Evolutionary conservation across 208 protist species (phyloP), one percentile per base, ranked within the genome.

Genomic region (Acanthamoeba quina): DNA sequence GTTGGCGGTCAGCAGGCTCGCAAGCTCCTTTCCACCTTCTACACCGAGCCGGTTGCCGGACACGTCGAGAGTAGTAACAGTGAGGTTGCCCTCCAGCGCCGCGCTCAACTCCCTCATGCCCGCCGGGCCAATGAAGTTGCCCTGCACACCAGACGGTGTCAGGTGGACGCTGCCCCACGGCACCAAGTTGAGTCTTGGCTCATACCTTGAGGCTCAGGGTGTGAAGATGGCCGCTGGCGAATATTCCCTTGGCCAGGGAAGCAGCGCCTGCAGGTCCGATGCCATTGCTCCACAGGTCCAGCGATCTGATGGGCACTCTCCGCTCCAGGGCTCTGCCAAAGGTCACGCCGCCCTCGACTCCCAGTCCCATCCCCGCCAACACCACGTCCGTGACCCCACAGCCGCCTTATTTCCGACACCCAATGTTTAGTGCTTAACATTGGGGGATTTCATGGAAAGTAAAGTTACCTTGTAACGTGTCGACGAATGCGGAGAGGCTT

Each of bases 11-110:
- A 93, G 17, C 19, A 76, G 44, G 17, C 37, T 11, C 5, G 34
- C 68, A 9, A 93, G 44, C 2, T 44, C 41, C 26, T 52, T 54
- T 10, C 44, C 54, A 1, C 90, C 90, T n/a, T 93, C 90, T 7
- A 83, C 3, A 5, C 90, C 90, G 62, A 99, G 96, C 24, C 97
- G 95, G 90, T 99, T 99, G 52, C 98, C 98, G 66, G 97, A 98
- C 0, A 99, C 93, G 82, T 99, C 98, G 41, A 91, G 80, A 2
- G 37, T 78, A 0, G 70, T 64, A 10, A 94, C 80, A 0, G 52
- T 83, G 19, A 56, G 47, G 49, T 93, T 93, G 15, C 64, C 70
- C 47, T 93, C 90, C 47, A 93, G 90, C n/a, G 72, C 90, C 7
- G n/a, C n/a, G 21, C 31, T 26, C 34, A 93, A 49, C 44, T 85